Conservation (phyloP, 768 basidiomycete species). For the Suillus bovinus region DNA sequence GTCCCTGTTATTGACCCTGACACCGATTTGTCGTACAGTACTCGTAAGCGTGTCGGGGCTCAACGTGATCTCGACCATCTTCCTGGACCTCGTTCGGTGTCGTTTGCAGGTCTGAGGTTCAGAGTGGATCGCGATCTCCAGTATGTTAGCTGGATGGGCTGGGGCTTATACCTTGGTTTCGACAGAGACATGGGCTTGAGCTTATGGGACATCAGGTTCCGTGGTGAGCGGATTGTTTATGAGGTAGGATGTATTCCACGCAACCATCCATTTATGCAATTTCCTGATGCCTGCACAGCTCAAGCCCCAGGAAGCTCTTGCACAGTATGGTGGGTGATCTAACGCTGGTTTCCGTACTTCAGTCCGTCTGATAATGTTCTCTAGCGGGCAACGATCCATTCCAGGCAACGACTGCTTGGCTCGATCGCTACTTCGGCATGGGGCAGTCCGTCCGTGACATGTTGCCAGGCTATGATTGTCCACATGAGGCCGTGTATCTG, state of each 20-base stretch:
- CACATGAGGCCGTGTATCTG: slow-evolving; percentile 59
- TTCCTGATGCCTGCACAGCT: slow-evolving; percentile 35
- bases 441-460: slow-evolving; percentile 55
- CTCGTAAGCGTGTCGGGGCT: slow-evolving; percentile 41
- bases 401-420: slow-evolving; percentile 61
- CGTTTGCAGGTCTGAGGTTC: slow-evolving; percentile 60
- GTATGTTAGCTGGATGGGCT: slow-evolving; percentile 71
- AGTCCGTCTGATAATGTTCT: slow-evolving; percentile 2
- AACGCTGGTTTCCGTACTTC: background rate
- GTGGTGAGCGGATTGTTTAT: slow-evolving; percentile 60
- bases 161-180: slow-evolving; percentile 61
- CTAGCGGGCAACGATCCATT: slow-evolving; percentile 61
- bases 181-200: slow-evolving; percentile 67
- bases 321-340: slow-evolving; percentile 49
- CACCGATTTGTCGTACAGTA: slow-evolving; percentile 44
- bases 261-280: background rate
- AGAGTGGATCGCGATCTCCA: slow-evolving; percentile 50
- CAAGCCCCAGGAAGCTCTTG: slow-evolving; percentile 61
- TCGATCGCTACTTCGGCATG: slow-evolving; percentile 68
- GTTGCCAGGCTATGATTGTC: slow-evolving; percentile 70
- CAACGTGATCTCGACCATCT: slow-evolving; percentile 61
- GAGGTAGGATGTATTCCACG: slow-evolving; percentile 36
- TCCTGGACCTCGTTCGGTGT: slow-evolving; percentile 63
- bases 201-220: slow-evolving; percentile 60
- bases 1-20: slow-evolving; percentile 33